Evolutionary conservation across 768 basidiomycete species (phyloP), one percentile per base, ranked within the genome.

Genomic region (Boletus reticulatus): DNA sequence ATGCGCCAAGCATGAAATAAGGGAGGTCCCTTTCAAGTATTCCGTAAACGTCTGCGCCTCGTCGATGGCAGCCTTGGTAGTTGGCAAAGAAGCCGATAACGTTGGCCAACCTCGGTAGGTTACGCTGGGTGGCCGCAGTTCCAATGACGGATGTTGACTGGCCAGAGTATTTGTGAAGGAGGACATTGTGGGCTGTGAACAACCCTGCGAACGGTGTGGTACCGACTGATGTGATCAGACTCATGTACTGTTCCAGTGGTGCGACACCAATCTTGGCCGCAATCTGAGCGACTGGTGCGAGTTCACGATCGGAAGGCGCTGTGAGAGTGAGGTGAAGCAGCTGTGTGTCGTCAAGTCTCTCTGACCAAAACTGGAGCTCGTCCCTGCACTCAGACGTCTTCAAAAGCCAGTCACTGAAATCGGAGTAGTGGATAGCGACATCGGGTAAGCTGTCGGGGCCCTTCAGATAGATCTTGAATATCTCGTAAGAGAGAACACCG

Each of bases 11-110:
- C 61, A 61, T 1, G 52, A 43, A 17, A 70, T 62, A 46, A 71
- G 49, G 6, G 55, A n/a, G 7, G 59, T 46, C 10, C 55, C 41
- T 17, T 24, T 42, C 22, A 70, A 48, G 50, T 70, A 70, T 4
- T 67, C 64, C 0, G 32, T 13, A 56, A 70, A 70, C 5, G 69
- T 57, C 48, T 61, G 36, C 6, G 58, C 48, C 38, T 70, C 69
- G 19, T 70, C 52, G 24, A 70, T 50, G 24, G 43, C 53, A n/a
- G 69, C 68, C 48, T 67, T 66, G 58, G 70, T 66, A 6, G 46
- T 70, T 70, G 13, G 68, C 64, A 37, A 70, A 70, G 65, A 70
- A 70, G 34, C 70, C 66, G 41, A 71, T 50, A 7, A 69, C 65
- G 41, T 67, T 61, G 2, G 55, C 14, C 36, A 70, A 48, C 55